Base-by-base conservation (phyloP, 192 early-diverging fungal genomes). In the Podila verticillata region DNA sequence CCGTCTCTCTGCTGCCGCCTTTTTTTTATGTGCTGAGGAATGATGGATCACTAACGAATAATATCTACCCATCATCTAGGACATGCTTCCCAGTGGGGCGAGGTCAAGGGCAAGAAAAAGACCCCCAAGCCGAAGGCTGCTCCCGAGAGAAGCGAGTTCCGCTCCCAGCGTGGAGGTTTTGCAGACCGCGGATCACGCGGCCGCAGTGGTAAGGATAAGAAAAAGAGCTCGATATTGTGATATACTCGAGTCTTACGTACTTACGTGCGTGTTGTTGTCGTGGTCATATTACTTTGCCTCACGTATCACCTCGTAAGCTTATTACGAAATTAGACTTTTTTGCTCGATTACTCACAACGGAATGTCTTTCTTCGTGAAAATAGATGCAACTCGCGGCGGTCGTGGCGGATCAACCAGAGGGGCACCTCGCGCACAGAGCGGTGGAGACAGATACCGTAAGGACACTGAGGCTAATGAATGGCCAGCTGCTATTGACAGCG, bases 51-150 rank as follows among this genome's bases (percentile, higher is more conserved):
- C 39, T 44, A 44, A 44, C 39, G 7, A 8, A 8, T 36, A 8
- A 44, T 44, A 44, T 44, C 39, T 44, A n/a, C 13, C 17, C 39
- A 17, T 44, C 0, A 15, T 44, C 39, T 85, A 95, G 95, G 95
- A 61, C 89, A 89, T 73, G 91, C 90, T 22, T 84, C 84, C 61
- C 92, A 95, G 73, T 97, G 95, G 93, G 93, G 92, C 32, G 91
- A 96, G 83, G 95, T 96, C 73, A 94, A 93, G 84, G 91, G 89
- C 81, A 86, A 84, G 54, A 90, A 93, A 85, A 87, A 75, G 87
- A 89, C 81, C 72, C 81, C 32, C 59, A 74, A 74, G 81, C 83
- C 80, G 68, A 86, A 91, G 89, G 75, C 85, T 72, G 80, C 86
- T 60, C 56, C 85, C 70, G 74, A 86, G 74, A 56, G 88, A 82